phyloP scores from a whole-genome alignment of 1,139 yeast species.

The Spencermartinsiella ligniputridi region DNA sequence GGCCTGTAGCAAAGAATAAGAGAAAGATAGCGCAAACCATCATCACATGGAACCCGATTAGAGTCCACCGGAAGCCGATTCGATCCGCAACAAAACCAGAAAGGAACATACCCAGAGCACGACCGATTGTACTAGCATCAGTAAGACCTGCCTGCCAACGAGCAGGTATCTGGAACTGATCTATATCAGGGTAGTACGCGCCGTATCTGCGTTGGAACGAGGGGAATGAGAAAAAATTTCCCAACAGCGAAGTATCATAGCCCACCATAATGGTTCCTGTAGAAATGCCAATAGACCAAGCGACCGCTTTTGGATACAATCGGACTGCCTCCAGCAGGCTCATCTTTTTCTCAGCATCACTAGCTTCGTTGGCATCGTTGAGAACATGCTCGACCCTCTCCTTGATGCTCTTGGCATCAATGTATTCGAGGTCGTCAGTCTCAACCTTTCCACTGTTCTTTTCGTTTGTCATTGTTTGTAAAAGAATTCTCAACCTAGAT shows the following conservation, averaged over 20 bases:
- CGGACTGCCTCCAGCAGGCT: slow-evolving; percentile 41
- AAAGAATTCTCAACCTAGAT: too few relatives aligned
- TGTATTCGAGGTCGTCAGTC: too few relatives aligned
- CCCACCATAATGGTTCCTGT: slow-evolving; percentile 45
- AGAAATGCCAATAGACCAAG: slow-evolving; percentile 42
- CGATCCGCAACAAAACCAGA: slow-evolving; percentile 34
- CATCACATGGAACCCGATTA: neutral
- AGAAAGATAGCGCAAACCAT: slow-evolving; percentile 36
- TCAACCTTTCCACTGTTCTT: too few relatives aligned
- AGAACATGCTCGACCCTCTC: neutral
- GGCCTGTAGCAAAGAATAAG: slow-evolving; percentile 38
- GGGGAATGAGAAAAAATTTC: slow-evolving; percentile 38
- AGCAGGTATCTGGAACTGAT: slow-evolving; percentile 34
- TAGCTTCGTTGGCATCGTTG: slow-evolving; percentile 14
- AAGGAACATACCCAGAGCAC: slow-evolving; percentile 19
- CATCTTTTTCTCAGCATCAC: slow-evolving; percentile 41
- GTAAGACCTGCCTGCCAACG: slow-evolving; percentile 18
- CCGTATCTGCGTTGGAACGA: slow-evolving; percentile 39
- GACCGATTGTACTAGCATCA: slow-evolving; percentile 13
- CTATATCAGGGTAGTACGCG: slow-evolving; percentile 24
- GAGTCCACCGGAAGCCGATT: slow-evolving; percentile 35
- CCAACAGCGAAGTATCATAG: slow-evolving; percentile 38
- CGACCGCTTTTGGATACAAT: slow-evolving; percentile 35
- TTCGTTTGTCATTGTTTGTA: too few relatives aligned
- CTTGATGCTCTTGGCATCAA: too few relatives aligned